phyloP scores from a whole-genome alignment of 345 rosid species.

The Bretschneidera sinensis region DNA sequence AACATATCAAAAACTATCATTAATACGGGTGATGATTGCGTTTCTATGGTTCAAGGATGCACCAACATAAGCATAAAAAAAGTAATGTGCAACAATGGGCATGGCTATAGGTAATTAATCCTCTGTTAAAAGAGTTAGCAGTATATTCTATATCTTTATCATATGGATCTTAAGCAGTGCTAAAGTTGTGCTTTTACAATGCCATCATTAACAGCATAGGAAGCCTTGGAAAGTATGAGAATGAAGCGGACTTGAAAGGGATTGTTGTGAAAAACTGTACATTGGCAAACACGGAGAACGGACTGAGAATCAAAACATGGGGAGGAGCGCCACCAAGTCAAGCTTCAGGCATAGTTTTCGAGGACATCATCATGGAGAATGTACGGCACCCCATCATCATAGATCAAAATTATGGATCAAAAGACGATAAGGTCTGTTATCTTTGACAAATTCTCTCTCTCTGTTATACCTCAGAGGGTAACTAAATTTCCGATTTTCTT shows the following conservation, averaged over 20 bases:
- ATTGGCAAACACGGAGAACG: slow-evolving; percentile 32
- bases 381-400: slow-evolving; percentile 50
- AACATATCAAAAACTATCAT: slow-evolving; percentile 29
- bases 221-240: slow-evolving; percentile 46
- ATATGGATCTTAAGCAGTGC: neutral
- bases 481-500: neutral
- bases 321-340: slow-evolving; percentile 30
- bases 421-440: slow-evolving; percentile 7
- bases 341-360: slow-evolving; percentile 28
- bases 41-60: slow-evolving; percentile 47
- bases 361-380: slow-evolving; percentile 32
- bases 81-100: slow-evolving; percentile 36
- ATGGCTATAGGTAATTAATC: slow-evolving; percentile 44
- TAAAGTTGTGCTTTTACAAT: too few species aligned
- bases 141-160: neutral
- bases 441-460: neutral
- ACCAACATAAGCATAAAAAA: slow-evolving; percentile 38
- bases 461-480: neutral
- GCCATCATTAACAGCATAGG: slow-evolving; percentile 29
- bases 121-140: neutral
- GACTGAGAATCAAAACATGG: slow-evolving; percentile 53
- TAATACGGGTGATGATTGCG: slow-evolving; percentile 52
- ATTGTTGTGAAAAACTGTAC: slow-evolving; percentile 39
- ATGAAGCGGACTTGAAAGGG: slow-evolving; percentile 38
- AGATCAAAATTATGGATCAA: slow-evolving; percentile 37